phyloP scores from a whole-genome alignment of 129 eudicot species.

The Rutidosis leptorrhynchoides region DNA sequence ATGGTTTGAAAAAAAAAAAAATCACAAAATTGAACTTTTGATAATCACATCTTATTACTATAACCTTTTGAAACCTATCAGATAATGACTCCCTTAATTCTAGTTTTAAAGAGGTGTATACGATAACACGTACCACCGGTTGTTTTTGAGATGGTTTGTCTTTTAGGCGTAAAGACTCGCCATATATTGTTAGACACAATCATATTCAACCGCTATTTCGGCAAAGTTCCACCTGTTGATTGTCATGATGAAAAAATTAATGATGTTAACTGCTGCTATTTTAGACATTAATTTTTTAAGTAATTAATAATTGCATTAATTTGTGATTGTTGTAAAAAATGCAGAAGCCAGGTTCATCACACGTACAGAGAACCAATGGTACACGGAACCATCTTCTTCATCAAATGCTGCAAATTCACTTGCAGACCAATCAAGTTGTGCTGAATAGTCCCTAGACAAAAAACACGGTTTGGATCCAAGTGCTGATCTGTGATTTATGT shows the following conservation, averaged over 20 bases:
- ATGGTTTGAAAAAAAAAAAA: no score
- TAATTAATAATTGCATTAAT: no score
- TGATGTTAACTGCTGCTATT: background rate
- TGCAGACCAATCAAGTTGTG: slow-evolving; percentile 31
- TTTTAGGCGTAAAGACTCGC: background rate
- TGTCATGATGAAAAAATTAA: background rate
- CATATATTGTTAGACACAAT: background rate
- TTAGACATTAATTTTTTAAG: no score
- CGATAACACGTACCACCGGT: background rate
- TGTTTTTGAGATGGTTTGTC: background rate
- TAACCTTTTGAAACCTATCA: no score
- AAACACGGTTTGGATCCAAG: slow-evolving; percentile 7
- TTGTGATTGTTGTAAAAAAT: slow-evolving; percentile 22
- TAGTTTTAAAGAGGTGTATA: no score
- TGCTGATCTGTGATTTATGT: background rate
- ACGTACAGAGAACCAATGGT: slow-evolving; percentile 64
- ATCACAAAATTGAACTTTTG: no score
- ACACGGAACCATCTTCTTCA: slow-evolving; percentile 58
- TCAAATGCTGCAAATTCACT: slow-evolving; percentile 25
- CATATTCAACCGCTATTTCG: background rate
- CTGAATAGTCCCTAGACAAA: slow-evolving; percentile 23
- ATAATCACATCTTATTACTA: no score
- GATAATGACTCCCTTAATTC: no score
- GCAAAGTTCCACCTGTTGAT: background rate
- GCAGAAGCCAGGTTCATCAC: slow-evolving; percentile 96